A percentile compares a stretch with the other conserved stretches of the same genome.
phyloP scores from a whole-genome alignment of 202 grass and related monocot genomes.

The Setaria viridis region DNA sequence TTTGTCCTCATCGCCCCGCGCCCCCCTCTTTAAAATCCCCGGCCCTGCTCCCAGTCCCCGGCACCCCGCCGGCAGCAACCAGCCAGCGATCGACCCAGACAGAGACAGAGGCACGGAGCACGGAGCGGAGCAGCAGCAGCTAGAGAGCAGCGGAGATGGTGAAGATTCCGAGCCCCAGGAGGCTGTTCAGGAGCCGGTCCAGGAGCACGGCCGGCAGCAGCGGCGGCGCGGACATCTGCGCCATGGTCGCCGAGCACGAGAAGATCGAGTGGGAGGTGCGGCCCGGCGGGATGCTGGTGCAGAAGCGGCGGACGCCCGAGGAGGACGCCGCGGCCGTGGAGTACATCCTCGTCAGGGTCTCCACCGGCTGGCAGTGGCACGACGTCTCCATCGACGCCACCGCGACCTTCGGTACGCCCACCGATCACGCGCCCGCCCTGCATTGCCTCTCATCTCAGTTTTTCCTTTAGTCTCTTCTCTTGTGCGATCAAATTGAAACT shows the following conservation, averaged over 20 bases:
- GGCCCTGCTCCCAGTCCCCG: background rate
- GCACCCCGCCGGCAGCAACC: background rate
- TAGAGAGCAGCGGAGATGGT: constrained; percentile 48
- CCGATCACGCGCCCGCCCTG: background rate
- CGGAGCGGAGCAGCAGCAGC: background rate
- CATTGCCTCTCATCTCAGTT: background rate
- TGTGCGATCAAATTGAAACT: background rate
- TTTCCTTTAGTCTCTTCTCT: too few relatives aligned
- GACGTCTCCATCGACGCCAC: constrained; percentile 76
- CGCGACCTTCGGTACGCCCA: constrained; percentile 69
- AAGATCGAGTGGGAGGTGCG: constrained; percentile 82
- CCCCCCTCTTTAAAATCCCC: constrained; percentile 55
- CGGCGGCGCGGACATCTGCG: constrained; percentile 36
- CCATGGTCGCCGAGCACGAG: constrained; percentile 49
- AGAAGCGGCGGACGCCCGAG: constrained; percentile 63
- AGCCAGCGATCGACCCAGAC: constrained; percentile 6
- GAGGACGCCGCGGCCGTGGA: constrained; percentile 44
- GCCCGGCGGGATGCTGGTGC: constrained; percentile 92
- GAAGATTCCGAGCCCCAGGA: constrained; percentile 78
- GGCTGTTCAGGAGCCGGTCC: constrained; percentile 74
- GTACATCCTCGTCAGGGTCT: constrained; percentile 58
- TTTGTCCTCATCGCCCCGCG: constrained; percentile 51
- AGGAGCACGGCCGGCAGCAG: constrained; percentile 32
- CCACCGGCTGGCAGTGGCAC: constrained; percentile 68
- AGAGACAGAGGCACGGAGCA: background rate